Base-by-base conservation (phyloP, 2,329 filamentous ascomycete species). In the Parascedosporium putredinis region DNA sequence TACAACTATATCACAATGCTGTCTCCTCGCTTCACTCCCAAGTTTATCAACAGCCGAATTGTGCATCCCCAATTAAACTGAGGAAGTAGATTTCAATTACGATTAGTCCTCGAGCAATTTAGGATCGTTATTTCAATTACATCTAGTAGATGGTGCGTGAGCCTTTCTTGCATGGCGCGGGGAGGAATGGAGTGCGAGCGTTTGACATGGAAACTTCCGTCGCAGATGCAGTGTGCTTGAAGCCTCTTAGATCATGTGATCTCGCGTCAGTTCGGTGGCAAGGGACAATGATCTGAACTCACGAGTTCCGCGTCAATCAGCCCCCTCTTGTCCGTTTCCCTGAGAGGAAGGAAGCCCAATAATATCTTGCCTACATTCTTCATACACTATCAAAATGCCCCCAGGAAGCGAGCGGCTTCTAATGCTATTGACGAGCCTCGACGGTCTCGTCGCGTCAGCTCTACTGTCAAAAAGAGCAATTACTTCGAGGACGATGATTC, bases 401-500 rank as follows among this genome's bases (percentile, higher is more conserved):
- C 49, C 31, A 10, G 29, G 49, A 50, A 50, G 31, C 29, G 49
- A 40, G 43, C 49, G 7, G 49, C 49, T 18, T 50, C 49, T 16
- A 50, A 22, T 20, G 24, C 24, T n/a, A 18, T 50, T 23, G 49
- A 50, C 34, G 42, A 27, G 20, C 49, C 49, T n/a, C 49, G 49
- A 4, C 42, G 49, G 24, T 50, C 49, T 10, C 49, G 49, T 12
- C 49, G 49, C 34, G 40, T 46, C 24, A 36, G 25, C 10, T 25
- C 49, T 6, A 45, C 43, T 18, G 42, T 16, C 12, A 46, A 38
- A 27, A 50, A 34, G 34, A 46, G 43, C 31, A 46, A 33, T 38
- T 50, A 50, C 34, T 50, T 50, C 22, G 43, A 50, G 23, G 49
- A 27, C 7, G 49, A 40, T n/a, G 49, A 46, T 9, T 45, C 42